A percentile compares a stretch with the other conserved stretches of the same genome.
Conservation (phyloP, 2,329 filamentous ascomycete genomes). For the Emergomyces orientalis region DNA sequence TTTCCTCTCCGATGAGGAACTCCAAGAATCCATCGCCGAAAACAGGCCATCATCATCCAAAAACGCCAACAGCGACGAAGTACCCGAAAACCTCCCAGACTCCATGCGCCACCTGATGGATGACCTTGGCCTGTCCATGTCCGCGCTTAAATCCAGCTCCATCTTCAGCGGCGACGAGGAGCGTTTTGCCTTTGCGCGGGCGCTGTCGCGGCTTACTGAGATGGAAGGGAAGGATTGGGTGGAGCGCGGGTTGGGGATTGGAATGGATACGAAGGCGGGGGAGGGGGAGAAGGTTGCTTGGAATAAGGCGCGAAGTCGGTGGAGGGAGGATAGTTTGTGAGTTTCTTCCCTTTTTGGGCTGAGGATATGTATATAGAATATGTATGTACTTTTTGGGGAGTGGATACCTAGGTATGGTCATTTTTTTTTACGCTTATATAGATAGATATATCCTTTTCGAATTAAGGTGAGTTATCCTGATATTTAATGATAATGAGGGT, state of each 20-base stretch:
- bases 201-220: conserved; percentile 71
- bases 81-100: conserved; percentile 50
- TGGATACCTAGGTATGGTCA: background rate
- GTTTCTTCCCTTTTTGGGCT: background rate
- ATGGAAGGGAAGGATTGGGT: conserved; percentile 97
- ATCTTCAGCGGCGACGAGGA: conserved; percentile 95
- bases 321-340: conserved; percentile 43
- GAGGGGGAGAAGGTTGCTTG: conserved; percentile 41
- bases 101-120: conserved; percentile 76
- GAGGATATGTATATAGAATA: background rate
- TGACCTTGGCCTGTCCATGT: conserved; percentile 75
- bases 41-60: conserved; percentile 17
- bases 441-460: background rate
- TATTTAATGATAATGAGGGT: background rate
- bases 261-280: conserved; percentile 29
- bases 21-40: conserved; percentile 49
- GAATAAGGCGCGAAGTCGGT: conserved; percentile 40
- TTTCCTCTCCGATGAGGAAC: conserved; percentile 66
- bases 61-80: conserved; percentile 26
- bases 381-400: background rate
- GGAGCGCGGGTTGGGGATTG: conserved; percentile 57
- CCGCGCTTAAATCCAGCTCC: conserved; percentile 71
- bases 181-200: conserved; percentile 87
- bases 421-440: background rate
- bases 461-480: background rate